Conservation (phyloP, 2,329 filamentous ascomycete species). For the Mycogone perniciosa region DNA sequence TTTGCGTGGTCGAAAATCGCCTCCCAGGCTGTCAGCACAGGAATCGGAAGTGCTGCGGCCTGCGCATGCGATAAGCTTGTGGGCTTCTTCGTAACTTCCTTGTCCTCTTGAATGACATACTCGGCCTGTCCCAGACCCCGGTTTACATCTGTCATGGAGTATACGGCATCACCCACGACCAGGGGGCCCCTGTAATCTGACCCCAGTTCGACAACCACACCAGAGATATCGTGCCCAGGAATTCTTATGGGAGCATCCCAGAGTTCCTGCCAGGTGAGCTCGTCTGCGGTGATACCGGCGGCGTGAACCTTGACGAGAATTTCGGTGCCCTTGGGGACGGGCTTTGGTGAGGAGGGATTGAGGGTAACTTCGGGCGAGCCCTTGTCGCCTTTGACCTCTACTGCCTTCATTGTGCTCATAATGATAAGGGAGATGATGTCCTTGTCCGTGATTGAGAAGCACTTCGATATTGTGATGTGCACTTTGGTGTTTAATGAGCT, state of each 20-base stretch:
- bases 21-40: conserved; percentile 26
- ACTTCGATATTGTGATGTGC: too few relatives aligned
- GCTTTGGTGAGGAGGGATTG: conserved; percentile 14
- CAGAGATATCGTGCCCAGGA: conserved; percentile 32
- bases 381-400: conserved; percentile 25
- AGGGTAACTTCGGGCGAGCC: conserved; percentile 15
- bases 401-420: conserved; percentile 24
- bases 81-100: conserved; percentile 19
- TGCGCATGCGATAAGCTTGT: conserved; percentile 16
- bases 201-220: conserved; percentile 22
- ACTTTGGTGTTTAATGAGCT: too few relatives aligned
- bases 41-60: conserved; percentile 27
- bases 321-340: conserved; percentile 12
- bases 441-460: too few relatives aligned
- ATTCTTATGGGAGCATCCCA: conserved; percentile 24
- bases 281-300: conserved; percentile 30
- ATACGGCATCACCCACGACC: conserved; percentile 19
- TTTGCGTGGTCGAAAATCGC: conserved; percentile 18
- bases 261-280: conserved; percentile 28
- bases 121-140: conserved; percentile 22
- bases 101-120: conserved; percentile 17
- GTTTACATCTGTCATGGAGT: conserved; percentile 22
- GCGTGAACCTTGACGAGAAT: conserved; percentile 28
- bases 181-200: conserved; percentile 18
- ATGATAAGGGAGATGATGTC: neutral